phyloP scores from a whole-genome alignment of 1,284 basidiomycete genomes.

The Melampsora americana region DNA sequence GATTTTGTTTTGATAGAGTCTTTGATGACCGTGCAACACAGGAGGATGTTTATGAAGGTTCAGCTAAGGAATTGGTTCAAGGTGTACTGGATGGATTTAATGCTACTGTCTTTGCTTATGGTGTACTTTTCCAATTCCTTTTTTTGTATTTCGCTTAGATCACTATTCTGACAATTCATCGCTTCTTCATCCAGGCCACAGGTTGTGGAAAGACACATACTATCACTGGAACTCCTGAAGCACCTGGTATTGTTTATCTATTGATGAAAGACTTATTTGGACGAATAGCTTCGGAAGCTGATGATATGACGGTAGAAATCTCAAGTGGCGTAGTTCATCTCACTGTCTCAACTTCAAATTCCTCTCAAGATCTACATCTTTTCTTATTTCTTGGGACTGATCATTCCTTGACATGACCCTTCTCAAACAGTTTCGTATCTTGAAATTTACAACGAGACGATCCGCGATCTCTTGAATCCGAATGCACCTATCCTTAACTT shows the following conservation, averaged over 20 bases:
- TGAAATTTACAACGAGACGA: constrained; percentile 97
- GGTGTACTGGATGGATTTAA: constrained; percentile 90
- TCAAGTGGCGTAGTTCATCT: constrained; percentile 43
- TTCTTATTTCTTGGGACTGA: neutral
- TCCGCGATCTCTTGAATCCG: constrained; percentile 81
- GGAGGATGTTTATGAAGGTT: constrained; percentile 77
- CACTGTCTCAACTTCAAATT: neutral
- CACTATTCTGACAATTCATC: constrained; percentile 2
- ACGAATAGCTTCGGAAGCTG: constrained; percentile 75
- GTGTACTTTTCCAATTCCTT: constrained; percentile 62
- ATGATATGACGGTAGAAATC: constrained; percentile 77
- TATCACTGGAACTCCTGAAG: constrained; percentile 78
- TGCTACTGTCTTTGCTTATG: constrained; percentile 93
- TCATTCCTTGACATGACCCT: neutral
- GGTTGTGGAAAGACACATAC: constrained; percentile 98
- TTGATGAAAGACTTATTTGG: constrained; percentile 96
- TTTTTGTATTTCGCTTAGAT: neutral
- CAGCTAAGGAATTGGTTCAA: constrained; percentile 74
- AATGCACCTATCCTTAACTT: constrained; percentile 67
- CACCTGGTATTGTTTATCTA: constrained; percentile 88
- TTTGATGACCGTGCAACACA: constrained; percentile 76
- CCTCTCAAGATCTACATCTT: neutral
- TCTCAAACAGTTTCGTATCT: constrained; percentile 74
- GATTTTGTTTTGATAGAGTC: constrained; percentile 92
- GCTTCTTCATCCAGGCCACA: constrained; percentile 67